Conservation (phyloP, 106 monocot species). For the Dioscorea alata region DNA sequence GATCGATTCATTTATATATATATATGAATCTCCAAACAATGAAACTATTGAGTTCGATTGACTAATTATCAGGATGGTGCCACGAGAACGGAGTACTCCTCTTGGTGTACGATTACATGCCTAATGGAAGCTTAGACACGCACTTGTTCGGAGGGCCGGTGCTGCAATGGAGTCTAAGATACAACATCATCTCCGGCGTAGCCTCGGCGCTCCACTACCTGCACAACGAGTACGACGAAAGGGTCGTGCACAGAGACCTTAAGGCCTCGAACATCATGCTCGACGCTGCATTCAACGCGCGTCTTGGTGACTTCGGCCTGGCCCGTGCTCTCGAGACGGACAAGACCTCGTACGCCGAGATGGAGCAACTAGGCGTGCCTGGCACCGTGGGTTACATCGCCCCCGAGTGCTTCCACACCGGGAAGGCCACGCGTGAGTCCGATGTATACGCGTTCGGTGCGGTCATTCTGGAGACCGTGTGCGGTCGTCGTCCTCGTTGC, state of each 20-base stretch:
- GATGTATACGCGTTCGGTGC: conserved; percentile 83
- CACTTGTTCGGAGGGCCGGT: conserved; percentile 40
- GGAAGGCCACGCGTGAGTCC: conserved; percentile 70
- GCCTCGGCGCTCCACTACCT: conserved; percentile 83
- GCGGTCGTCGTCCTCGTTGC: conserved; percentile 53
- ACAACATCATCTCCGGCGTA: conserved; percentile 46
- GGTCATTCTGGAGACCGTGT: conserved; percentile 61
- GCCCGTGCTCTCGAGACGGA: conserved; percentile 67
- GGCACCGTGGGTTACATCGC: conserved; percentile 82
- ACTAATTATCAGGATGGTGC: conserved; percentile 60
- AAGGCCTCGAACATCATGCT: conserved; percentile 85
- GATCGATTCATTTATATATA: neutral
- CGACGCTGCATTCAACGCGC: conserved; percentile 60
- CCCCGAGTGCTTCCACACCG: conserved; percentile 86
- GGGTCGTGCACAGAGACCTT: conserved; percentile 75
- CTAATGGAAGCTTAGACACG: conserved; percentile 74
- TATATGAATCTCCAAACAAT: neutral
- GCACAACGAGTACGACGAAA: conserved; percentile 78
- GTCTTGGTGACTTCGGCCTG: conserved; percentile 87
- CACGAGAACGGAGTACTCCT: conserved; percentile 52
- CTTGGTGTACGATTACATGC: conserved; percentile 88
- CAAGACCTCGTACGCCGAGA: conserved; percentile 64
- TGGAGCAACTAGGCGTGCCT: conserved; percentile 39
- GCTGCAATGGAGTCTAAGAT: conserved; percentile 51
- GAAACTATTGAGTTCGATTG: too few relatives aligned